phyloP scores from a whole-genome alignment of 2,329 filamentous ascomycete species.

The Colletotrichum liaoningense region DNA sequence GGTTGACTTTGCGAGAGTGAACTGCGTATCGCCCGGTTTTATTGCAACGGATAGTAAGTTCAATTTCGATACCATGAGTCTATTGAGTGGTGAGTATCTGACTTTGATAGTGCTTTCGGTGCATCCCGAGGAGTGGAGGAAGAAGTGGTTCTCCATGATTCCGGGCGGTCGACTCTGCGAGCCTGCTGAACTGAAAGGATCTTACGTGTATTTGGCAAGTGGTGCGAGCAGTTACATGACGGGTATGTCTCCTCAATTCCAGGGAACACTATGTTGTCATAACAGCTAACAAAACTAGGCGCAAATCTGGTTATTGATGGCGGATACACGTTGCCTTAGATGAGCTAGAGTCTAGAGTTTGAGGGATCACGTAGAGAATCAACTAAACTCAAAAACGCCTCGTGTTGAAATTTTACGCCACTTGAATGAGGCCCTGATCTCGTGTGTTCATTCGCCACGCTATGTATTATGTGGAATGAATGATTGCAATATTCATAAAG shows the following conservation, averaged over 20 bases:
- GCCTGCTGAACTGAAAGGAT: constrained; percentile 59
- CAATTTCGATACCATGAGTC: constrained; percentile 56
- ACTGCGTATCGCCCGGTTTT: constrained; percentile 33
- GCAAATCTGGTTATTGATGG: constrained; percentile 66
- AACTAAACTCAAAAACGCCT: too few relatives aligned
- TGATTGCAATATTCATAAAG: too few relatives aligned
- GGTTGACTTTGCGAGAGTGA: constrained; percentile 67
- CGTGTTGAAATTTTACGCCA: too few relatives aligned
- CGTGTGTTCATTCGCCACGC: too few relatives aligned
- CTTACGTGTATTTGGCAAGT: constrained; percentile 61
- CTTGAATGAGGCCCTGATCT: too few relatives aligned
- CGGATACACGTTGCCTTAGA: constrained; percentile 65
- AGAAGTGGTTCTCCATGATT: constrained; percentile 33
- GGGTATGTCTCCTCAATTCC: constrained; percentile 36
- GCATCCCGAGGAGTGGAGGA: constrained; percentile 70
- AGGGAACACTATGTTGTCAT: constrained; percentile 13
- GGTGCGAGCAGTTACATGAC: constrained; percentile 54
- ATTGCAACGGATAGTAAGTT: constrained; percentile 32
- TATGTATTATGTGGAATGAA: too few relatives aligned
- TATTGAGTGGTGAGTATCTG: constrained; percentile 69
- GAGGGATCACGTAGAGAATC: too few relatives aligned
- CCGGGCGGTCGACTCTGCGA: constrained; percentile 30
- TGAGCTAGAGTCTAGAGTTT: background rate
- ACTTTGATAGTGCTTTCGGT: constrained; percentile 19
- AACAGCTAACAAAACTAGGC: constrained; percentile 16